Evolutionary conservation across 495 filamentous ascomycete species (phyloP), one percentile per base, ranked within the genome.

Genomic region (Clavariopsis aquatica): DNA sequence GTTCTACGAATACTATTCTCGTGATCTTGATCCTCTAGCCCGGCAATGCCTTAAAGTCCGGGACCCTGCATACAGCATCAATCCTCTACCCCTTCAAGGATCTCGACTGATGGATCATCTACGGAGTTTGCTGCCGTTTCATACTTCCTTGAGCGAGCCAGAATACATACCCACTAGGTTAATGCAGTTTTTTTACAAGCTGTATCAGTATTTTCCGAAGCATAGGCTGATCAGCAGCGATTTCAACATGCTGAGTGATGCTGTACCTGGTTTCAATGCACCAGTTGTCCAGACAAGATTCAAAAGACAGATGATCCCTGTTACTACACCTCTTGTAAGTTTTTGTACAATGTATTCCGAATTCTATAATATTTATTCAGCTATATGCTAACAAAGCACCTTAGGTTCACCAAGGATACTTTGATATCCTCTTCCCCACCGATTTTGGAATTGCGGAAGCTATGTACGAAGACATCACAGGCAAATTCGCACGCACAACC

Each of bases 391-490:
- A 64, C 15, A 7, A 2, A 22, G 23, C 49, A 8, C 27, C 0
- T 19, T 66, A 95, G 91, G 91, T 97, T 19, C 91, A 96, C 67
- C 95, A 99, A 79, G 95, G 94, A 13, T 96, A 96, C 76, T 99
- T 99, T 69, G 95, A 98, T 75, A 97, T 99, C 74, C 85, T 99
- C 71, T 99, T 99, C 78, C 94, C 94, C 0, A 98, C 93, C 13
- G 87, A 99, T 73, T 99, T 98, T 76, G 80, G 83, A 34, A 86
- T 92, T 41, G 83, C 93, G 74, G 90, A 97, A 74, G 86, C 89
- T 68, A 84, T 97, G 64, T 98, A 98, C 77, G 85, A 88, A 53
- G 92, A 91, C 28, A 81, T 97, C 58, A 98, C 94, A 0, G 92
- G 92, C 20, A 94, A 93, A 74, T 77, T 97, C 66, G 95, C 93